phyloP scores from a whole-genome alignment of 2,329 filamentous ascomycete genomes.

The Venturia effusa region DNA sequence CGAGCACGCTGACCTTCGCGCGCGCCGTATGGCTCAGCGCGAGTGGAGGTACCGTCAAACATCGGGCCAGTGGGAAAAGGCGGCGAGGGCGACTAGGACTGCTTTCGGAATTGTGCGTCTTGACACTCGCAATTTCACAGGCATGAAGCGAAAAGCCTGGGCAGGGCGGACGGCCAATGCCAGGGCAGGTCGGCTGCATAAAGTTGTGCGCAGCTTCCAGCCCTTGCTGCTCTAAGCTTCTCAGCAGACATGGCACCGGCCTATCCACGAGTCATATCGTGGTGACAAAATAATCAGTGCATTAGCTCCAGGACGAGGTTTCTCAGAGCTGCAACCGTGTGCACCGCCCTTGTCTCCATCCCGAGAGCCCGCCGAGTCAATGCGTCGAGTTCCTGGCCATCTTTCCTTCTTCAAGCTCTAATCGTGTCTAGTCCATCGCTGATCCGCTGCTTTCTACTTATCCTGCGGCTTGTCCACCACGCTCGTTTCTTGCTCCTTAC shows the following conservation, averaged over 20 bases:
- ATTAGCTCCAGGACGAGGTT: constrained; percentile 24
- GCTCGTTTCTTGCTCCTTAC: constrained; percentile 25
- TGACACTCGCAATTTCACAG: constrained; percentile 10
- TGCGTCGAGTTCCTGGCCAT: constrained; percentile 25
- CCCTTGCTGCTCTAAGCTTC: constrained; percentile 13
- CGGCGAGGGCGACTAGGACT: neutral
- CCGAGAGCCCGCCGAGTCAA: constrained; percentile 5
- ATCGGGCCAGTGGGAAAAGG: neutral
- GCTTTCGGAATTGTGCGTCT: constrained; percentile 3
- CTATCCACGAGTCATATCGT: constrained; percentile 12
- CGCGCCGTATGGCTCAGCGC: neutral
- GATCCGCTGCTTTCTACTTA: constrained; percentile 27
- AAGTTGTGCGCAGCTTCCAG: neutral
- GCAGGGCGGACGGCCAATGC: neutral
- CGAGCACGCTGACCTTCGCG: neutral
- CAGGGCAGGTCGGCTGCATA: constrained; percentile 6
- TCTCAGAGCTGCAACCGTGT: constrained; percentile 19
- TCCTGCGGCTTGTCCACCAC: constrained; percentile 25
- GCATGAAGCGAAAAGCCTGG: neutral
- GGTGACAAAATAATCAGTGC: constrained; percentile 22
- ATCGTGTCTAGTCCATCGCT: constrained; percentile 28
- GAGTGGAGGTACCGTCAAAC: neutral
- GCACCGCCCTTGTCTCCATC: constrained; percentile 8
- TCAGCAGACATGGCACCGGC: constrained; percentile 1
- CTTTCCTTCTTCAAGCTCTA: constrained; percentile 30